phyloP scores from a whole-genome alignment of 805 yeast species.

The Schizosaccharomyces osmophilus region DNA sequence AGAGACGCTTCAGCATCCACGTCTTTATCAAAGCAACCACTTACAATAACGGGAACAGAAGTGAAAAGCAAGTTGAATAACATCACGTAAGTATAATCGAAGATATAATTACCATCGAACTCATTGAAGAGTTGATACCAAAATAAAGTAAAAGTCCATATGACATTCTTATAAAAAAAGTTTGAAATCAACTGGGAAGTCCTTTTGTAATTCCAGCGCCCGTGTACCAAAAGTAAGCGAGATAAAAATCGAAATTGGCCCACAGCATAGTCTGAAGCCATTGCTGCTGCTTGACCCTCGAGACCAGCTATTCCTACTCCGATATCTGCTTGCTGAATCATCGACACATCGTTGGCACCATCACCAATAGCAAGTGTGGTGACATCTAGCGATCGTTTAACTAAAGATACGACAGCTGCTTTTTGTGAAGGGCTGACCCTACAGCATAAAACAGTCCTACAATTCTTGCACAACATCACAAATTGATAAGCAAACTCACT shows the following conservation, averaged over 20 bases:
- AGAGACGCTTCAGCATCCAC: slow-evolving; percentile 40
- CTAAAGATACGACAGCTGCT: slow-evolving; percentile 50
- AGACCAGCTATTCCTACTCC: slow-evolving; percentile 77
- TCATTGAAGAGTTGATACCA: slow-evolving; percentile 50
- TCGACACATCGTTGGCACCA: slow-evolving; percentile 71
- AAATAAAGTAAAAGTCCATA: slow-evolving; percentile 47
- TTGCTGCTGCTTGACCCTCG: slow-evolving; percentile 69
- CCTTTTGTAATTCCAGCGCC: slow-evolving; percentile 61
- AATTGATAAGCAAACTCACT: slow-evolving; percentile 21
- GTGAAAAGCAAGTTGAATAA: slow-evolving; percentile 62
- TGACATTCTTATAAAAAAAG: slow-evolving; percentile 53
- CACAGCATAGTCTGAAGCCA: slow-evolving; percentile 64
- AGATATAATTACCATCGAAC: slow-evolving; percentile 55
- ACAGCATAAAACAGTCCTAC: slow-evolving; percentile 55
- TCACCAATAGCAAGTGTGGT: slow-evolving; percentile 68
- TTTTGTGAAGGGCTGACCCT: slow-evolving; percentile 69
- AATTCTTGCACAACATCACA: slow-evolving; percentile 46
- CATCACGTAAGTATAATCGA: slow-evolving; percentile 55
- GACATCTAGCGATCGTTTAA: slow-evolving; percentile 37
- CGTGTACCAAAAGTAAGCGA: slow-evolving; percentile 47
- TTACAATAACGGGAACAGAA: slow-evolving; percentile 48
- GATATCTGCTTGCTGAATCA: slow-evolving; percentile 68
- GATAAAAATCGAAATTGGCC: slow-evolving; percentile 53
- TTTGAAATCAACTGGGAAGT: slow-evolving; percentile 57
- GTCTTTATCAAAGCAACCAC: slow-evolving; percentile 57